Evolutionary conservation across 805 yeast genomes (phyloP), one percentile per base, ranked within the genome.

Genomic region (Yarrowia divulgata): DNA sequence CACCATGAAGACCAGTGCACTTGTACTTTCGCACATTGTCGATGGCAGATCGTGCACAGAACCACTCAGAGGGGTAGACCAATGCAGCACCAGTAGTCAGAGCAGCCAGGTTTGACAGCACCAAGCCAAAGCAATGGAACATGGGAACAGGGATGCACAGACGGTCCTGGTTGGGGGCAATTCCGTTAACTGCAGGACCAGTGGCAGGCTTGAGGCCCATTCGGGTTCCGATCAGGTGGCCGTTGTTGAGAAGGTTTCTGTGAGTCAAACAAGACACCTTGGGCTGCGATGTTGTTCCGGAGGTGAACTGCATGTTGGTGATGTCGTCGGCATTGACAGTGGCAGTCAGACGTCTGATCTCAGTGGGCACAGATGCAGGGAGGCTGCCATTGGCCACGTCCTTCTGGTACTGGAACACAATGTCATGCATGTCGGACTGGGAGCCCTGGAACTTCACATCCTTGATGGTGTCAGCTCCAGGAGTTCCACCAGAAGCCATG

Each of bases 121-220:
- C 77, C n/a, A 76, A 72, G 6, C 78, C 78, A 68, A 76, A 76
- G 67, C 78, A 75, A 58, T 76, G 78, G 68, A 75, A 76, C 77
- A 76, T 73, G 32, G 78, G 78, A 16, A 76, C 77, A 6, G 78
- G 75, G 6, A 73, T 67, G 68, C 77, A 74, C n/a, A 75, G 32
- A 16, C 71, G 71, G 55, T 75, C 78, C 48, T 73, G 77, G 57
- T 48, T 8, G n/a, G 68, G 57, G 5, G 57, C 45, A 9, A 63
- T 16, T 4, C 72, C 71, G 16, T 71, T 39, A 6, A 74, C 74
- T 32, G 73, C 74, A 14, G 58, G 48, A 5, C 73, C 68, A 8
- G 71, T 46, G 13, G 71, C 66, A 13, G 75, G 72, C 5, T 70
- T 45, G 18, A 75, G 71, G 23, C 73, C 74, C 75, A 75, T 72